A percentile compares a stretch with the other conserved stretches of the same genome.
Conservation (phyloP, 129 eudicot genomes). For the Scalesia atractyloides region DNA sequence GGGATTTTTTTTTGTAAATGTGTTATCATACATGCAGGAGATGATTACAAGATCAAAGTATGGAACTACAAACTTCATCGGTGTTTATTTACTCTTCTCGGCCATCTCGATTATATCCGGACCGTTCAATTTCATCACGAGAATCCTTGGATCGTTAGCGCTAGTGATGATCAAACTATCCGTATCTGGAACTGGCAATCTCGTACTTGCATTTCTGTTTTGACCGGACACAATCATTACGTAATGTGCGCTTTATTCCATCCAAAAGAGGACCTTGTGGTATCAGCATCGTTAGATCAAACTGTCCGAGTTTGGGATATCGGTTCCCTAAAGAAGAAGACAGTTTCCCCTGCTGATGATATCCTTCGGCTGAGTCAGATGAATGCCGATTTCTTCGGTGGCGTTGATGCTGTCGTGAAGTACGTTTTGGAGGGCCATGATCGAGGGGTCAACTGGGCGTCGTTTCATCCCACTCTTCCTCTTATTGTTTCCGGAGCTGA, state of each 20-base stretch:
- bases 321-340: constrained; percentile 76
- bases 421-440: constrained; percentile 84
- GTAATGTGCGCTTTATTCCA: constrained; percentile 90
- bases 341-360: constrained; percentile 87
- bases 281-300: constrained; percentile 87
- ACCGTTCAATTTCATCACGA: constrained; percentile 89
- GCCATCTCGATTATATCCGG: constrained; percentile 84
- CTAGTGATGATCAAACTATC: constrained; percentile 91
- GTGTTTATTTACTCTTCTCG: constrained; percentile 82
- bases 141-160: constrained; percentile 89
- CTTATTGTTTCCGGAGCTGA: constrained; percentile 85
- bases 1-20: constrained; percentile 17
- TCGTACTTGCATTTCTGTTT: constrained; percentile 80
- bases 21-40: constrained; percentile 54
- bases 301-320: constrained; percentile 94
- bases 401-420: constrained; percentile 89
- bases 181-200: constrained; percentile 95
- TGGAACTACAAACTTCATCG: constrained; percentile 90
- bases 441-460: constrained; percentile 86
- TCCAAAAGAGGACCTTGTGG: constrained; percentile 83
- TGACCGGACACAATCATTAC: constrained; percentile 88
- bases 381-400: constrained; percentile 81
- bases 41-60: constrained; percentile 85
- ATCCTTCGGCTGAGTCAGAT: constrained; percentile 71
- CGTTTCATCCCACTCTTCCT: constrained; percentile 85